These are phyloP conservation scores for Fonsecaea pedrosoi DNA, from an alignment of 2,329 filamentous ascomycete genomes.

Conservation along the genomic window DNA sequence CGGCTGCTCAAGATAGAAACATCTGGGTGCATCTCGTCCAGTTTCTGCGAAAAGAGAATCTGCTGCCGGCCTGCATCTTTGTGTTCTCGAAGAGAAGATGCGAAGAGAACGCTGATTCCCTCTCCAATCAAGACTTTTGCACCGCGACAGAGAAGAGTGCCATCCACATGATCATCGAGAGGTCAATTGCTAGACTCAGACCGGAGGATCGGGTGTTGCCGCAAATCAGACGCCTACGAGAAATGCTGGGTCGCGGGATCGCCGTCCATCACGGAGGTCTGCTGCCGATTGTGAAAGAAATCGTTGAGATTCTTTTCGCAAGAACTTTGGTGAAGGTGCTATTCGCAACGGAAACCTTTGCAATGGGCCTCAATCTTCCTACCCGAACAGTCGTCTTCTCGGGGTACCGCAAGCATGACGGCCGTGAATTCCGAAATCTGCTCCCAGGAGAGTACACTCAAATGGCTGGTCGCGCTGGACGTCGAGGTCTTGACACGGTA, in stretches of 20 bases:
- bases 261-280: conserved; percentile 96
- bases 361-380: conserved; percentile 95
- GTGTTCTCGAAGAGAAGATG: conserved; percentile 98
- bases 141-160: conserved; percentile 93
- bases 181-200: conserved; percentile 88
- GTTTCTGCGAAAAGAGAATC: conserved; percentile 81
- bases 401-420: conserved; percentile 94
- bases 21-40: conserved; percentile 96
- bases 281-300: conserved; percentile 94
- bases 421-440: conserved; percentile 86
- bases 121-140: conserved; percentile 94
- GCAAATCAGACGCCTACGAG: conserved; percentile 85
- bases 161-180: conserved; percentile 97
- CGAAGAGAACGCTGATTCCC: conserved; percentile 93
- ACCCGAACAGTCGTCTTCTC: conserved; percentile 98
- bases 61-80: conserved; percentile 94
- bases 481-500: conserved; percentile 88
- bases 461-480: conserved; percentile 94
- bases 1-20: conserved; percentile 91
- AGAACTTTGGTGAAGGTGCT: conserved; percentile 94
- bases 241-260: conserved; percentile 84
- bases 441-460: conserved; percentile 97
- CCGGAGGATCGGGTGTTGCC: conserved; percentile 88
- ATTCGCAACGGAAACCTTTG: conserved; percentile 97
- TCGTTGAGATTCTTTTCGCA: conserved; percentile 95